phyloP scores from a whole-genome alignment of 805 yeast species.

The Candida insectorum region DNA sequence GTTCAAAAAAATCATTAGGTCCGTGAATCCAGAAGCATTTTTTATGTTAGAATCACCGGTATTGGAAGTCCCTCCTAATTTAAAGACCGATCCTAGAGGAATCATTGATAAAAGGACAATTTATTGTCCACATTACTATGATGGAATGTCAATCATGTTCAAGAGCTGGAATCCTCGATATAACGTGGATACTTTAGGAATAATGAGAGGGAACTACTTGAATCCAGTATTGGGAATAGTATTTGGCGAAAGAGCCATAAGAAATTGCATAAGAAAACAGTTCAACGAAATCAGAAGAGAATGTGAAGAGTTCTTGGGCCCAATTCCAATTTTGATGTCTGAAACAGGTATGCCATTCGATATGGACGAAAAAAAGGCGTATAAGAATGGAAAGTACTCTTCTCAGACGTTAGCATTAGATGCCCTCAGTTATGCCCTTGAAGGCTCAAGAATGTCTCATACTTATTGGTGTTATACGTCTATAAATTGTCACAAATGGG shows the following conservation, averaged over 20 bases:
- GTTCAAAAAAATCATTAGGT: slow-evolving; percentile 49
- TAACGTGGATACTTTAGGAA: slow-evolving; percentile 88
- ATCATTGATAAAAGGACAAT: slow-evolving; percentile 64
- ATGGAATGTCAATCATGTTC: slow-evolving; percentile 90
- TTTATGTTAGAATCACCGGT: slow-evolving; percentile 81
- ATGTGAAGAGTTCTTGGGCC: slow-evolving; percentile 58
- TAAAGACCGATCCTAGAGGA: slow-evolving; percentile 44
- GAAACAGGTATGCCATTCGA: slow-evolving; percentile 99
- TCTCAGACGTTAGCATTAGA: slow-evolving; percentile 83
- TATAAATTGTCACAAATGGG: slow-evolving; percentile 74
- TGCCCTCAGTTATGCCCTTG: slow-evolving; percentile 76
- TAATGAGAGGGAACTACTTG: slow-evolving; percentile 71
- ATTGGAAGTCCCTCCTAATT: slow-evolving; percentile 67
- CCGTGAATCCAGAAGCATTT: slow-evolving; percentile 42
- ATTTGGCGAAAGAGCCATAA: slow-evolving; percentile 75
- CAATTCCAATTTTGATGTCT: slow-evolving; percentile 73
- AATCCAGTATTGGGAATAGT: slow-evolving; percentile 75
- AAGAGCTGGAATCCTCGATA: slow-evolving; percentile 80
- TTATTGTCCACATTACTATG: slow-evolving; percentile 88
- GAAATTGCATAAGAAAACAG: slow-evolving; percentile 70
- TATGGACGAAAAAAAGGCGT: slow-evolving; percentile 81
- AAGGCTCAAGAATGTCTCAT: slow-evolving; percentile 65
- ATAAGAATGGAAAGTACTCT: slow-evolving; percentile 57
- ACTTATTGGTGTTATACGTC: slow-evolving; percentile 86
- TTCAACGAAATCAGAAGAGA: slow-evolving; percentile 65